Evolutionary conservation across 768 basidiomycete genomes (phyloP).

Genomic region (Leucocoprinus leucothites): DNA sequence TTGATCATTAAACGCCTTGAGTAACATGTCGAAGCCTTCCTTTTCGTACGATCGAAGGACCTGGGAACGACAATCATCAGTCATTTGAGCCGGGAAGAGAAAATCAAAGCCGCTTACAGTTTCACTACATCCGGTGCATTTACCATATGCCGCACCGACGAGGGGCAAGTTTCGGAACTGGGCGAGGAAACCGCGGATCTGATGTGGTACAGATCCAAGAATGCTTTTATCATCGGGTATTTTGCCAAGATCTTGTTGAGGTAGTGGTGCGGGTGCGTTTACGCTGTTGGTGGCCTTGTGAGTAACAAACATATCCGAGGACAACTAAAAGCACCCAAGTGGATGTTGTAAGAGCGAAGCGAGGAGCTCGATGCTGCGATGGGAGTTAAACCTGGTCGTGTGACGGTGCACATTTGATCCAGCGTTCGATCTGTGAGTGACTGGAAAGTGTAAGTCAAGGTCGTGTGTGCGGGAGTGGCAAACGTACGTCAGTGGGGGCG

Average conservation of each 20-base stretch:
- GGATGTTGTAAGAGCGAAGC: slow-evolving; percentile 90
- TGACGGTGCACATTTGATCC: slow-evolving; percentile 99
- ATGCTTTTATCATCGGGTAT: slow-evolving; percentile 34
- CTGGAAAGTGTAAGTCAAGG: slow-evolving; percentile 17
- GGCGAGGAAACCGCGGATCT: slow-evolving; percentile 85
- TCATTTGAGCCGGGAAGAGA: not conserved
- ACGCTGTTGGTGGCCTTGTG: slow-evolving; percentile 20
- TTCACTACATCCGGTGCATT: slow-evolving; percentile 90
- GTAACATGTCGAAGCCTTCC: slow-evolving; percentile 77
- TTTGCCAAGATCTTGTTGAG: slow-evolving; percentile 27
- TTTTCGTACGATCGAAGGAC: slow-evolving; percentile 78
- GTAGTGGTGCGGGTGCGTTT: slow-evolving; percentile 70
- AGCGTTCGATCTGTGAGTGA: slow-evolving; percentile 83
- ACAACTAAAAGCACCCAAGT: slow-evolving; percentile 50
- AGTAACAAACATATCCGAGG: too few species aligned
- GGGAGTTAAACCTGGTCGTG: slow-evolving; percentile 88
- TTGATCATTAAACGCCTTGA: slow-evolving; percentile 79
- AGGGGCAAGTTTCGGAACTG: slow-evolving; percentile 85
- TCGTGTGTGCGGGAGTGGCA: slow-evolving; percentile 3
- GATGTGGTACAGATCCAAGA: slow-evolving; percentile 90
- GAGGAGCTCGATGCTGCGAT: slow-evolving; percentile 89
- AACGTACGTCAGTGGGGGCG: slow-evolving; percentile 83
- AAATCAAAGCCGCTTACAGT: slow-evolving; percentile 42
- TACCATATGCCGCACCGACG: slow-evolving; percentile 80
- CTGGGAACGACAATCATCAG: slow-evolving; percentile 30